A percentile compares a stretch with the other conserved stretches of the same genome.
Conservation (phyloP, 495 filamentous ascomycete genomes). For the Aspergillus affinis region DNA sequence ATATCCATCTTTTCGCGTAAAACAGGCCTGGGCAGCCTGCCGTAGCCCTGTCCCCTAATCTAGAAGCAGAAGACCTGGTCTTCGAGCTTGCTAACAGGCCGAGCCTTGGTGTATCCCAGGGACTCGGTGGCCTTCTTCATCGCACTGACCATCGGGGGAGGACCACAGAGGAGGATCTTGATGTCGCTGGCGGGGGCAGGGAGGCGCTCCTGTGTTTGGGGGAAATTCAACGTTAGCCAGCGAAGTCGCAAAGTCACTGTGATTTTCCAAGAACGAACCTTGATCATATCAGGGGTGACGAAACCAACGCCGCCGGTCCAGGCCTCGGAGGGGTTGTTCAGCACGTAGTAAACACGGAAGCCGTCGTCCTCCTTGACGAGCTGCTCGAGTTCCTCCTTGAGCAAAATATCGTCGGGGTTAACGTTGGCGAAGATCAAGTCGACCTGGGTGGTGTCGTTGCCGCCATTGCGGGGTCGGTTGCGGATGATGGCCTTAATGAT, state of each 20-base stretch:
- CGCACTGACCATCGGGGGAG: slow-evolving; percentile 93
- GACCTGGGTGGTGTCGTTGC: slow-evolving; percentile 82
- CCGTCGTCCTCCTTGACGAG: slow-evolving; percentile 71
- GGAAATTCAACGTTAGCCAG: slow-evolving; percentile 17
- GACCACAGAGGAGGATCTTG: slow-evolving; percentile 95
- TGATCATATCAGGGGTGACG: slow-evolving; percentile 93
- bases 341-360: slow-evolving; percentile 88
- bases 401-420: slow-evolving; percentile 84
- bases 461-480: slow-evolving; percentile 63
- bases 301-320: slow-evolving; percentile 93
- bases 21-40: background rate
- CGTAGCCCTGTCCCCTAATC: slow-evolving; percentile 9
- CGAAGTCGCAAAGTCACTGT: background rate
- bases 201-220: slow-evolving; percentile 60
- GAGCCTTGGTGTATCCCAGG: slow-evolving; percentile 86
- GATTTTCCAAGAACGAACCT: slow-evolving; percentile 53
- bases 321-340: slow-evolving; percentile 90
- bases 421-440: slow-evolving; percentile 97
- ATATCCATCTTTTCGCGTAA: background rate
- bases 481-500: slow-evolving; percentile 87
- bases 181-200: slow-evolving; percentile 82
- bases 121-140: slow-evolving; percentile 94
- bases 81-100: slow-evolving; percentile 91
- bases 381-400: slow-evolving; percentile 85
- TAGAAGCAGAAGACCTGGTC: slow-evolving; percentile 99